Percentiles rank a stretch among this genome's conserved stretches.
phyloP scores from a whole-genome alignment of 306 rosid genomes.

The Senna tora region DNA sequence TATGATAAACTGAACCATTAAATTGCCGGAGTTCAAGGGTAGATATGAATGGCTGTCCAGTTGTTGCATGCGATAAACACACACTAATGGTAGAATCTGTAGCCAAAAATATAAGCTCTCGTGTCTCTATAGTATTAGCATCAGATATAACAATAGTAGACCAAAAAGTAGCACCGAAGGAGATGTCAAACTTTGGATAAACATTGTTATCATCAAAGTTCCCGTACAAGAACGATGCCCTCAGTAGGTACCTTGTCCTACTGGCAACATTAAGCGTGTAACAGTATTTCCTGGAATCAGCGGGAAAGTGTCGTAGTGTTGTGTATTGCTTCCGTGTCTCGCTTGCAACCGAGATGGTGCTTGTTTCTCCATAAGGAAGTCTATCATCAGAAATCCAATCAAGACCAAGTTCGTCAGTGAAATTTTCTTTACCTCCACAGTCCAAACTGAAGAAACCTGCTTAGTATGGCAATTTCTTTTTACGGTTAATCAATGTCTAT shows the following conservation, averaged over 20 bases:
- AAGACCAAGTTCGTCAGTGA: constrained; percentile 79
- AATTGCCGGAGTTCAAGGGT: constrained; percentile 96
- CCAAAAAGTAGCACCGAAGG: constrained; percentile 93
- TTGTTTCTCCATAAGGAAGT: constrained; percentile 59
- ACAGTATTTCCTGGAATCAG: constrained; percentile 90
- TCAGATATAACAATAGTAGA: constrained; percentile 88
- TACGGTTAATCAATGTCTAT: too few species aligned
- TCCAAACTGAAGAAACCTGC: constrained; percentile 92
- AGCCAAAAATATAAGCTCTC: constrained; percentile 89
- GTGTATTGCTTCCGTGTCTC: constrained; percentile 76
- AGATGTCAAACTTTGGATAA: constrained; percentile 90
- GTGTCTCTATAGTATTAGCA: constrained; percentile 58
- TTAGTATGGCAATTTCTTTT: constrained; percentile 17
- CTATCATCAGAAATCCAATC: constrained; percentile 73
- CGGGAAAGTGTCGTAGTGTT: constrained; percentile 82
- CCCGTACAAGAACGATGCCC: constrained; percentile 92
- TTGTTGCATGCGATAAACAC: constrained; percentile 95
- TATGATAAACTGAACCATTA: constrained; percentile 81
- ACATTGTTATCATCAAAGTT: constrained; percentile 84
- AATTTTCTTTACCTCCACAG: constrained; percentile 80
- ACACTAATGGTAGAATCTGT: constrained; percentile 71
- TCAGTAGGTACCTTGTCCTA: constrained; percentile 84
- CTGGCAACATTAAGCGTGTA: constrained; percentile 72
- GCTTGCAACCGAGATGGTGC: constrained; percentile 60
- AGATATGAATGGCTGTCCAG: constrained; percentile 93